A percentile compares a stretch with the other conserved stretches of the same genome.
These are phyloP conservation scores for Fusarium sp. DNA, from an alignment of 2,329 filamentous ascomycete species.

Conservation along the genomic window DNA sequence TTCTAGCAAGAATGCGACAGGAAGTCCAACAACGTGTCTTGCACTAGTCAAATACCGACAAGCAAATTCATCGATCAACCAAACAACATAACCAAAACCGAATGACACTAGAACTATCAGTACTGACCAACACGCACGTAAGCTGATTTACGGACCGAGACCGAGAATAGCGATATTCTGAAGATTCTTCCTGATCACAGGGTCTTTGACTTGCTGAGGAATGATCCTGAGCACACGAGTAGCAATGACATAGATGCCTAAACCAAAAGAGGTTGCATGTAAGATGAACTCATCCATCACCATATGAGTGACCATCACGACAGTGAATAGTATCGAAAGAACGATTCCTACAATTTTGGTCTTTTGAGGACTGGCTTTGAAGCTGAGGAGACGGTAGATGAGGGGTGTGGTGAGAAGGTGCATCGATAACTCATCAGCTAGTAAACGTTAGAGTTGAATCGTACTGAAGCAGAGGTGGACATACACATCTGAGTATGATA, in stretches of 20 bases:
- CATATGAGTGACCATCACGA: slow-evolving; percentile 56
- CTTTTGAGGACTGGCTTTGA: slow-evolving; percentile 42
- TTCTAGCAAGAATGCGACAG: slow-evolving; percentile 53
- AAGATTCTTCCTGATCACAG: slow-evolving; percentile 27
- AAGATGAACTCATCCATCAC: slow-evolving; percentile 56
- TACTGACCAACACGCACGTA: rapidly evolving
- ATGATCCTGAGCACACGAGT: slow-evolving; percentile 47
- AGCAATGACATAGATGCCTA: slow-evolving; percentile 51
- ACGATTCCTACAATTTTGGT: slow-evolving; percentile 39
- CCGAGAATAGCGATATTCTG: slow-evolving; percentile 36
- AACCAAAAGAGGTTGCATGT: slow-evolving; percentile 51
- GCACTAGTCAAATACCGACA: slow-evolving; percentile 46
- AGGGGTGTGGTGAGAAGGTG: slow-evolving; percentile 56
- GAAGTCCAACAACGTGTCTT: slow-evolving; percentile 48
- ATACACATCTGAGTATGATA: slow-evolving; percentile 52
- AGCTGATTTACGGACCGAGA: slow-evolving; percentile 13
- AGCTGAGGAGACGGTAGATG: slow-evolving; percentile 54
- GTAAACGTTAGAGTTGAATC: neutral
- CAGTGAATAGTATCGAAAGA: slow-evolving; percentile 40
- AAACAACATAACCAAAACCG: slow-evolving; percentile 52
- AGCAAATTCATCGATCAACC: slow-evolving; percentile 53
- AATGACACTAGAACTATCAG: slow-evolving; percentile 46
- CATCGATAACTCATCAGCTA: slow-evolving; percentile 55
- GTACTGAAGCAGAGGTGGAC: neutral
- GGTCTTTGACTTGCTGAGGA: slow-evolving; percentile 47